Evolutionary conservation across 345 rosid genomes (phyloP).

Genomic region (Adansonia digitata): DNA sequence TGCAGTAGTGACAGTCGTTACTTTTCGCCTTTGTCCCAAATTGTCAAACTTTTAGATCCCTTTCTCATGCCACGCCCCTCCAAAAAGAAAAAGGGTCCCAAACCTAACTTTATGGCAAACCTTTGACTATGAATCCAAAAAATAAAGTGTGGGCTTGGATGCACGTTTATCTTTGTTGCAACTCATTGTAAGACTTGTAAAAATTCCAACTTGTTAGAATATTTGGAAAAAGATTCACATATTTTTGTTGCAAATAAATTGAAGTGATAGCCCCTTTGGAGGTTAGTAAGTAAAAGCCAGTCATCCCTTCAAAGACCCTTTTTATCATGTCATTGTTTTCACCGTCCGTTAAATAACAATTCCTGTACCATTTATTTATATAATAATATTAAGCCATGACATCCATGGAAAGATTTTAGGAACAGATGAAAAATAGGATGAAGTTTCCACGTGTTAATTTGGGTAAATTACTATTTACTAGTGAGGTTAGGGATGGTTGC

Average conservation of each 20-base stretch:
- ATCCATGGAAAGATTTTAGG: too few relatives aligned
- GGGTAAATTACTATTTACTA: too few relatives aligned
- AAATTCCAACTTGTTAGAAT: neutral
- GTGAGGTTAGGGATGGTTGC: too few relatives aligned
- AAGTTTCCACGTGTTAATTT: too few relatives aligned
- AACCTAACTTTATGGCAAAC: neutral
- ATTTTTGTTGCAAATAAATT: neutral
- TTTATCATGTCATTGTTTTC: neutral
- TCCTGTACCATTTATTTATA: too few relatives aligned
- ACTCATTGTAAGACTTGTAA: neutral
- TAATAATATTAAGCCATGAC: too few relatives aligned
- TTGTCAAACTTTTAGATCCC: too few relatives aligned
- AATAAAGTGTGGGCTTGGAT: neutral
- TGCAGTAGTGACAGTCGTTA: too few relatives aligned
- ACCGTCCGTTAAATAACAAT: neutral
- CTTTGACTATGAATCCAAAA: neutral
- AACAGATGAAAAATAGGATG: too few relatives aligned
- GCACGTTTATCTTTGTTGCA: neutral
- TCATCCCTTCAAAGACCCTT: neutral
- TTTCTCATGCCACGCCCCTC: neutral
- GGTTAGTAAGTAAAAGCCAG: neutral
- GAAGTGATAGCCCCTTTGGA: neutral
- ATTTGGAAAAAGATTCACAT: neutral
- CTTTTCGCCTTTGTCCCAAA: too few relatives aligned
- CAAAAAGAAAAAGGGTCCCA: neutral